Evolutionary conservation across 805 yeast species (phyloP).

Genomic region (Wickerhamiella sergipiensis): DNA sequence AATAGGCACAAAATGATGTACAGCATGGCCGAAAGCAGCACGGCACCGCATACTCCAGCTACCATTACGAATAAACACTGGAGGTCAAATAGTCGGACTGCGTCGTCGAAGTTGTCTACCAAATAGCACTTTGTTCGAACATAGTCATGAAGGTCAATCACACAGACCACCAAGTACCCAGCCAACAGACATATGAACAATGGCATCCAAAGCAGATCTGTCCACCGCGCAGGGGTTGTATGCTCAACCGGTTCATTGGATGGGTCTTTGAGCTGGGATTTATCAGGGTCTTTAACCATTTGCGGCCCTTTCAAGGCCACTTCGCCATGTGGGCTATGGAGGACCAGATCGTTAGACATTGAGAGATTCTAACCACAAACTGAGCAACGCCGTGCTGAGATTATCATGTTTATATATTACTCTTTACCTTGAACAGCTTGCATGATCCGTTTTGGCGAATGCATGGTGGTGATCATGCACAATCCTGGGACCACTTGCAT

Average conservation of each 20-base stretch:
- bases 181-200: constrained; percentile 31
- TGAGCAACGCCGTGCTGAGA: too few species aligned
- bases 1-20: constrained; percentile 47
- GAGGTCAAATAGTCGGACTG: constrained; percentile 42
- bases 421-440: not conserved
- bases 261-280: not conserved
- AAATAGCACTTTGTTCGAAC: constrained; percentile 37
- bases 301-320: too few species aligned
- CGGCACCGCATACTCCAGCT: constrained; percentile 44
- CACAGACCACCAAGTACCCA: constrained; percentile 62
- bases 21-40: constrained; percentile 44
- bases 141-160: constrained; percentile 53
- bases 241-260: not conserved
- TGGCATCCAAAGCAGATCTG: constrained; percentile 13
- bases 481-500: not conserved
- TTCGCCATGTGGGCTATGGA: not conserved
- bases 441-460: too few species aligned
- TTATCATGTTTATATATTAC: too few species aligned
- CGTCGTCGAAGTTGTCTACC: constrained; percentile 50
- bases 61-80: constrained; percentile 63
- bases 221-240: constrained; percentile 4
- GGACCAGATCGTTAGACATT: not conserved
- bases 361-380: too few species aligned
- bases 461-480: not conserved
- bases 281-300: not conserved